Evolutionary conservation across 1,139 yeast genomes (phyloP).

Genomic region (Candida smagusa): DNA sequence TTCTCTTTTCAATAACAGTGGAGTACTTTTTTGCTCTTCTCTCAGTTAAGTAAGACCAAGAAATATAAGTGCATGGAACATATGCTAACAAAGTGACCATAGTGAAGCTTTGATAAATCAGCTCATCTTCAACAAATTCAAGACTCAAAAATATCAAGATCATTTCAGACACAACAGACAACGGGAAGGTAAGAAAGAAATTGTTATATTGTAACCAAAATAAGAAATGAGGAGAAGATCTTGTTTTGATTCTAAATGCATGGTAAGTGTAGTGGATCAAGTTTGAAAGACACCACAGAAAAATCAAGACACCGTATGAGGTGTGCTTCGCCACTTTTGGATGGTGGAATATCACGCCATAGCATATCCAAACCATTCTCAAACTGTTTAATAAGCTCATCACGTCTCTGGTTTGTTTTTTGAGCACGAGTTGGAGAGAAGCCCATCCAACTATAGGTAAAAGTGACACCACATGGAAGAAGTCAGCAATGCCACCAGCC

Average conservation of each 20-base stretch:
- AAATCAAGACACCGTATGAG: constrained; percentile 45
- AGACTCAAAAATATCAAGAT: constrained; percentile 50
- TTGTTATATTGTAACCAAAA: constrained; percentile 39
- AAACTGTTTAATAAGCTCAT: constrained; percentile 32
- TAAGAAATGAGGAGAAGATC: constrained; percentile 30
- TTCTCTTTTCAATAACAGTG: constrained; percentile 23
- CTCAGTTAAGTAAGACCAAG: constrained; percentile 30
- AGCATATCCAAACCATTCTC: constrained; percentile 42
- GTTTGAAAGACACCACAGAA: constrained; percentile 43
- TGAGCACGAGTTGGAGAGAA: background rate
- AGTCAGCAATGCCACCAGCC: constrained; percentile 70
- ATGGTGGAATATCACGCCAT: constrained; percentile 44
- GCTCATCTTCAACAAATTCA: constrained; percentile 37
- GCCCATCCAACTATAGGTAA: constrained; percentile 19
- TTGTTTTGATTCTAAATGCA: constrained; percentile 43
- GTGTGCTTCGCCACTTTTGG: constrained; percentile 50
- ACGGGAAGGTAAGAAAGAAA: constrained; percentile 44
- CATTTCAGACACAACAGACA: constrained; percentile 48
- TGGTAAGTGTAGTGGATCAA: constrained; percentile 45
- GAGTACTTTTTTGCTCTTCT: constrained; percentile 23
- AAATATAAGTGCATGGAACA: constrained; percentile 36
- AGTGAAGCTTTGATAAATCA: constrained; percentile 24
- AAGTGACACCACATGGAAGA: constrained; percentile 46
- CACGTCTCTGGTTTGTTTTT: constrained; percentile 12
- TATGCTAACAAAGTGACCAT: constrained; percentile 29